A percentile compares a stretch with the other conserved stretches of the same genome.
These are phyloP conservation scores for Pseudogymnoascus sp. DNA, from an alignment of 2,329 filamentous ascomycete genomes.

Conservation along the genomic window DNA sequence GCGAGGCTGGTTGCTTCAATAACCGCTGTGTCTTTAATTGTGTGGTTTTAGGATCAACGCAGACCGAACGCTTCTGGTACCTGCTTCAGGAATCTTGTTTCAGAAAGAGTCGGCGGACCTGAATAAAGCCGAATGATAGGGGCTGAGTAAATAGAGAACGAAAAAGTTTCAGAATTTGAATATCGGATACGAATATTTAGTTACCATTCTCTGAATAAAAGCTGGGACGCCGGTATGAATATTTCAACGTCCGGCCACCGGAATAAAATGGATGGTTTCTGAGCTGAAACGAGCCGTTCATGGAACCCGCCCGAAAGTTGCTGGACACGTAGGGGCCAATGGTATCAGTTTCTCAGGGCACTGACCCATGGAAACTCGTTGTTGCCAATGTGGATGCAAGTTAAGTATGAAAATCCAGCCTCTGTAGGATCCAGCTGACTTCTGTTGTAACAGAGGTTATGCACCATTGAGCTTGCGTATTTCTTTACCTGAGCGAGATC, in stretches of 20 bases:
- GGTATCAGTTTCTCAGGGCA: neutral
- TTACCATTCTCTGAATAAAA: neutral
- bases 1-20: neutral
- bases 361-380: conserved; percentile 20
- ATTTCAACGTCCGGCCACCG: neutral
- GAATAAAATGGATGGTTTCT: too few relatives aligned
- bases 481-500: conserved; percentile 19
- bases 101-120: neutral
- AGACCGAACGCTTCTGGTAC: neutral
- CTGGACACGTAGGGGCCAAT: neutral
- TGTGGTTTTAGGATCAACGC: neutral
- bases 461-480: conserved; percentile 17
- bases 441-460: conserved; percentile 16
- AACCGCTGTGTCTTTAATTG: too few relatives aligned
- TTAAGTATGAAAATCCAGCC: conserved; percentile 19
- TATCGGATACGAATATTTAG: neutral
- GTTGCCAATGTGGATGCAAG: conserved; percentile 18
- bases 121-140: neutral
- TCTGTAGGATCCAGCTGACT: conserved; percentile 19
- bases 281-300: neutral
- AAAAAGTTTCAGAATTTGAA: neutral
- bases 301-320: neutral
- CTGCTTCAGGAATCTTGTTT: too few relatives aligned
- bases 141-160: neutral
- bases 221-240: neutral